These are phyloP conservation scores for Taiozyma sp. DNA, from an alignment of 1,139 yeast genomes.

Conservation along the genomic window DNA sequence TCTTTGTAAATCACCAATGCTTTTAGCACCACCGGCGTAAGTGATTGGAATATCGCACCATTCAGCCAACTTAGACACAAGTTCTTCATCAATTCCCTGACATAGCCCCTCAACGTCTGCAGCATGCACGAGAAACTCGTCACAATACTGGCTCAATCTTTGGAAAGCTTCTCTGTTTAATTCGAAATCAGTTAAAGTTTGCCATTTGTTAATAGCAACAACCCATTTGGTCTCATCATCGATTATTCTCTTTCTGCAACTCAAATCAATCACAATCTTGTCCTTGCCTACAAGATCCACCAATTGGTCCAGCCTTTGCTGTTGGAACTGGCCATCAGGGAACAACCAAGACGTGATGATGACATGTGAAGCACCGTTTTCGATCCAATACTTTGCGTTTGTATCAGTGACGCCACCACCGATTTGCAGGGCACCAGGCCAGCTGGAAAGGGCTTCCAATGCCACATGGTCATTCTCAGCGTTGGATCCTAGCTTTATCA, in stretches of 20 bases:
- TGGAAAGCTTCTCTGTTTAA: slow-evolving; percentile 51
- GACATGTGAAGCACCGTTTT: slow-evolving; percentile 67
- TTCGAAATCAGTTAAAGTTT: slow-evolving; percentile 67
- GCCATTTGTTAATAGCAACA: slow-evolving; percentile 98
- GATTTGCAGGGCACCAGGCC: slow-evolving; percentile 76
- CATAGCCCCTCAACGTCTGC: slow-evolving; percentile 98
- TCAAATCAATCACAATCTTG: slow-evolving; percentile 80
- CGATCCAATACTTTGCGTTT: slow-evolving; percentile 76
- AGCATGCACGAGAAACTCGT: slow-evolving; percentile 90
- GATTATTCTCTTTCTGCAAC: slow-evolving; percentile 55
- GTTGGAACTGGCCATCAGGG: slow-evolving; percentile 19
- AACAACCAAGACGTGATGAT: slow-evolving; percentile 93
- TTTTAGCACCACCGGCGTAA: slow-evolving; percentile 96
- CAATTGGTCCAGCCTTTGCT: slow-evolving; percentile 28
- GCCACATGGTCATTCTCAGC: slow-evolving; percentile 84
- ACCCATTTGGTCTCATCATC: slow-evolving; percentile 54
- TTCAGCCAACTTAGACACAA: slow-evolving; percentile 66
- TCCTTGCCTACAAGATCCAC: slow-evolving; percentile 55
- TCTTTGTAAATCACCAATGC: slow-evolving; percentile 56
- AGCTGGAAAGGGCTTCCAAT: slow-evolving; percentile 59
- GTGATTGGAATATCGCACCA: slow-evolving; percentile 84
- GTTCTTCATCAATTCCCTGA: slow-evolving; percentile 78
- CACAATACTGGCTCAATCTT: slow-evolving; percentile 58
- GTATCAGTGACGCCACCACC: slow-evolving; percentile 86
- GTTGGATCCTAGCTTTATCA: slow-evolving; percentile 79